phyloP scores from a whole-genome alignment of 192 early-diverging fungal species.

The Allomyces javanicus region DNA sequence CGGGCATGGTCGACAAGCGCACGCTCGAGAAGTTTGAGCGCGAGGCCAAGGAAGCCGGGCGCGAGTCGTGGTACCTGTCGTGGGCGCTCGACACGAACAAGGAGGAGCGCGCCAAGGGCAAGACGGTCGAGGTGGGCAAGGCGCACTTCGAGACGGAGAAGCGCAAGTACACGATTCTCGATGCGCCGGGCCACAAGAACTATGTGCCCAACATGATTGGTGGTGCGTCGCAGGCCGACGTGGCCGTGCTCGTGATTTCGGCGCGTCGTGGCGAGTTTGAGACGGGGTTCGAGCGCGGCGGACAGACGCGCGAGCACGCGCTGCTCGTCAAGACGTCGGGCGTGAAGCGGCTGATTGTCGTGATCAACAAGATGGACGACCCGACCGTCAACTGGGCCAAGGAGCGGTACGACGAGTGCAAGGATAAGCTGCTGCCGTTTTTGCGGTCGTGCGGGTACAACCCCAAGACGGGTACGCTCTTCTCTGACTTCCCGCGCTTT shows the following conservation, averaged over 20 bases:
- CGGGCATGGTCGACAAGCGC: conserved; percentile 99
- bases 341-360: conserved; percentile 78
- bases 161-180: conserved; percentile 89
- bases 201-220: conserved; percentile 95
- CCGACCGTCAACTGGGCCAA: conserved; percentile 85
- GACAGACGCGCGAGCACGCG: conserved; percentile 97
- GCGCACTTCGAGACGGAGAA: conserved; percentile 93
- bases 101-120: conserved; percentile 97
- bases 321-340: conserved; percentile 92
- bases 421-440: conserved; percentile 71
- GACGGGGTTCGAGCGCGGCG: conserved; percentile 98
- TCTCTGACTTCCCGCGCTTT: neutral
- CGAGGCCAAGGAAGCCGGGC: conserved; percentile 90
- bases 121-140: conserved; percentile 94
- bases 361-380: conserved; percentile 99
- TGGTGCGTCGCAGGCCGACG: conserved; percentile 91
- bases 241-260: conserved; percentile 86
- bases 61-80: conserved; percentile 96
- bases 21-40: conserved; percentile 98
- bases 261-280: conserved; percentile 98
- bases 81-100: conserved; percentile 95
- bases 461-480: conserved; percentile 45
- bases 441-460: conserved; percentile 78
- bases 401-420: conserved; percentile 79
- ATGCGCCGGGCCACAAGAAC: conserved; percentile 97